Conservation (phyloP, 306 rosid species). For the Pterocarpus macrocarpus region DNA sequence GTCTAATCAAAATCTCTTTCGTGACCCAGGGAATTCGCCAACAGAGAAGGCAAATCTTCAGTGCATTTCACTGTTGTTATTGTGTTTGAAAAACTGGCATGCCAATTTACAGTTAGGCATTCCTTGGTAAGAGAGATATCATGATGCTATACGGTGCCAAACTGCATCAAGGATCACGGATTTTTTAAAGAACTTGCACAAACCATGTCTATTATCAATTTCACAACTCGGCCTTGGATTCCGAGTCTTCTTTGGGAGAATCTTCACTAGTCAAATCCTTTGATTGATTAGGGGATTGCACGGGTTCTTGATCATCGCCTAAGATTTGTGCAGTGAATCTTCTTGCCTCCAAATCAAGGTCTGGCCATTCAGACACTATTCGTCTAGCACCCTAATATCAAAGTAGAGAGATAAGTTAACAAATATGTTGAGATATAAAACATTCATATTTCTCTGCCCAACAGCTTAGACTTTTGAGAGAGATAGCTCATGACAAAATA, state of each 20-base stretch:
- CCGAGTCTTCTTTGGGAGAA: slow-evolving; percentile 57
- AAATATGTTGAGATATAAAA: not conserved
- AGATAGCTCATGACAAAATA: no score
- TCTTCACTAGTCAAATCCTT: slow-evolving; percentile 44
- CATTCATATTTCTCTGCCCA: no score
- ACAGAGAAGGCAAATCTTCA: slow-evolving; percentile 47
- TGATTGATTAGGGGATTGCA: slow-evolving; percentile 50
- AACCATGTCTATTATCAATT: slow-evolving; percentile 10
- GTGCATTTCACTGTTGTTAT: slow-evolving; percentile 35
- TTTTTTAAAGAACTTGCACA: slow-evolving; percentile 12
- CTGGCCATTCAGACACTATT: slow-evolving; percentile 94
- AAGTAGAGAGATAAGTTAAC: slow-evolving; percentile 38
- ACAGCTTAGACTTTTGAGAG: no score
- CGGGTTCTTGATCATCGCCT: slow-evolving; percentile 74
- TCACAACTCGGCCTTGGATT: slow-evolving; percentile 87
- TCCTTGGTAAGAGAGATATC: slow-evolving; percentile 37
- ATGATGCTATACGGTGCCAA: slow-evolving; percentile 1
- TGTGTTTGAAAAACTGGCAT: slow-evolving; percentile 37
- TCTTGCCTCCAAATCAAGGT: slow-evolving; percentile 91
- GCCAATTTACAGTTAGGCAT: slow-evolving; percentile 38
- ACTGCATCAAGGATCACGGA: slow-evolving; percentile 33
- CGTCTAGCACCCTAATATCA: slow-evolving; percentile 86
- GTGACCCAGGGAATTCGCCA: slow-evolving; percentile 18
- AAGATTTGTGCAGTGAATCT: slow-evolving; percentile 77
- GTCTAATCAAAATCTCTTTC: slow-evolving; percentile 40